These are phyloP conservation scores for Aquanectria penicillioides DNA, from an alignment of 2,329 filamentous ascomycete species.

Conservation along the genomic window DNA sequence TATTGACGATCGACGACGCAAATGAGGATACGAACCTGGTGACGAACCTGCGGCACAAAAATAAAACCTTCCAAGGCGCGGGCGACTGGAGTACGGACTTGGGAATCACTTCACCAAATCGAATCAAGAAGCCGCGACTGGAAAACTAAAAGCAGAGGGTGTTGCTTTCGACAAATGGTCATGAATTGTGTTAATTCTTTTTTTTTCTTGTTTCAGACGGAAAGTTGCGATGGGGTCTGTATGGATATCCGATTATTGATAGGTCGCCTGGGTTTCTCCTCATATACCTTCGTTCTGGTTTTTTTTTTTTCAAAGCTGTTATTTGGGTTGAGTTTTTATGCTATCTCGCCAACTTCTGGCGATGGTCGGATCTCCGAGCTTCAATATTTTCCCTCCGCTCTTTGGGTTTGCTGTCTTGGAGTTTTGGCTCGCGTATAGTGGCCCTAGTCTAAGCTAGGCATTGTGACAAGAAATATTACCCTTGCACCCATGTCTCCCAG, in stretches of 20 bases:
- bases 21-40: conserved; percentile 24
- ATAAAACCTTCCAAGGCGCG: neutral
- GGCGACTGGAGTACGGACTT: conserved; percentile 16
- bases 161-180: conserved; percentile 1
- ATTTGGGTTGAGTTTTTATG: neutral
- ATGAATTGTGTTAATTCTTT: neutral
- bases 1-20: conserved; percentile 27
- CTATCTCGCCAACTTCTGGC: no score
- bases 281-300: conserved; percentile 3
- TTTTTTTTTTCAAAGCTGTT: neutral
- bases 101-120: conserved; percentile 9
- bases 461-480: neutral
- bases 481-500: neutral
- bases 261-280: neutral
- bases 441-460: conserved; percentile 12
- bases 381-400: no score
- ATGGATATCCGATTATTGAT: conserved; percentile 2
- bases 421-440: neutral
- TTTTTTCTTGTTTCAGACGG: neutral
- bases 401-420: neutral
- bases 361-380: no score
- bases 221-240: neutral
- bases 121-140: neutral
- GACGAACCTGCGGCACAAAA: neutral
- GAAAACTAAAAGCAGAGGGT: neutral